Base-by-base conservation (phyloP, 352 stramenopile genomes). In the Phytophthora agathidicida region DNA sequence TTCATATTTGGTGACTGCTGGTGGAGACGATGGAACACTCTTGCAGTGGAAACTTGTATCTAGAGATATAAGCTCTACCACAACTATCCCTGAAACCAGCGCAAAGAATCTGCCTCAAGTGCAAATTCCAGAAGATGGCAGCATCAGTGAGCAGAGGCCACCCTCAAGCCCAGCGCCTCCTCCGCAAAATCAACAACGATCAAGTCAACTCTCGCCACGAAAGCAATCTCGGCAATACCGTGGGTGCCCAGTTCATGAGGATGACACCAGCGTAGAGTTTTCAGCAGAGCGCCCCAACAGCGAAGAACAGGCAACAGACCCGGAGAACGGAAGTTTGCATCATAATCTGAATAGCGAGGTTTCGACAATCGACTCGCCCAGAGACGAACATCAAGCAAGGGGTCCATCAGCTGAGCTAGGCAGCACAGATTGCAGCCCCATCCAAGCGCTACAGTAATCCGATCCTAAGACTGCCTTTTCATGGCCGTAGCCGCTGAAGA, bases 21-120 rank as follows among this genome's bases (percentile, higher is more conserved):
- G 78, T 32, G 81, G 81, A 1, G 73, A 85, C 11, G 82, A 91
- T 43, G 68, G 65, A 14, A 76, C 82, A 9, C 47, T 91, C 16
- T 70, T 89, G 17, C 79, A 91, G 45, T 89, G 79, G 79, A 73
- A 54, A 33, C 31, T 70, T 46, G 24, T 50, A 3, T 27, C 16
- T 33, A 16, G 24, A 19, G 14, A 5, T 35, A 10, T n/a, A n/a
- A 44, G 7, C 28, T 41, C 38, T 35, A 11, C 13, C 35, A 24
- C 5, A 8, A 10, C 36, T 20, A 7, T 7, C 30, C 22, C 3
- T 5, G 60, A 54, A 19, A 1, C 35, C 20, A 44, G 8, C 5
- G 24, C 6, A 5, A 60, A 55, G 31, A 43, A 5, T 44, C 46
- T n/a, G 36, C 10, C 5, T 6, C 31, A 5, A 33, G 3, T 53